Conservation (phyloP, 192 early-diverging fungal species). For the Dissophora globulifera region DNA sequence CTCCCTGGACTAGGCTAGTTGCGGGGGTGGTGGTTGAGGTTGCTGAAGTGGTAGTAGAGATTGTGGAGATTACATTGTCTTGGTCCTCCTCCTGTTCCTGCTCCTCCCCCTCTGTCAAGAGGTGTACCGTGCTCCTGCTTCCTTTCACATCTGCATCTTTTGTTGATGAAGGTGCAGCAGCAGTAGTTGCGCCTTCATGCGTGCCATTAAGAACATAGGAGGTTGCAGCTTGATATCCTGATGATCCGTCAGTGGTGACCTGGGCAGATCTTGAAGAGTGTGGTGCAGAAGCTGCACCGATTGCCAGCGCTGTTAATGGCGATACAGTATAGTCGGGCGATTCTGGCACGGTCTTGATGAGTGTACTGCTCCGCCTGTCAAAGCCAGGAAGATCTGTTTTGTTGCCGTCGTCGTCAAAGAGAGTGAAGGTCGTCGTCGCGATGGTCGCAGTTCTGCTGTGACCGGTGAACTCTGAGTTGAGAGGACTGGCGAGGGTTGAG, state of each 20-base stretch:
- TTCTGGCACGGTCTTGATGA: too few species aligned
- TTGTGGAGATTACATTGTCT: background rate
- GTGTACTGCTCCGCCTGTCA: too few species aligned
- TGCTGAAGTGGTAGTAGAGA: background rate
- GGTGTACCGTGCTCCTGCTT: background rate
- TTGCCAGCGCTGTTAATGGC: background rate
- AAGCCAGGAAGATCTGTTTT: too few species aligned
- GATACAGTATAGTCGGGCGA: background rate
- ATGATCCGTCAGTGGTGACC: background rate
- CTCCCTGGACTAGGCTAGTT: conserved; percentile 5
- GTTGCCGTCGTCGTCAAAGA: too few species aligned
- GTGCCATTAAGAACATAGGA: conserved; percentile 20
- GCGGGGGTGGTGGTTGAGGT: background rate
- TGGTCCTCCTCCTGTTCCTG: background rate
- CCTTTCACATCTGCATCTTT: background rate
- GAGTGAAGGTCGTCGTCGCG: background rate
- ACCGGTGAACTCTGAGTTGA: background rate
- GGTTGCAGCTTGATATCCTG: conserved; percentile 1
- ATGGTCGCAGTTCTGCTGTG: background rate
- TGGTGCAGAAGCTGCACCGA: background rate
- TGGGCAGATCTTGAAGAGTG: conserved; percentile 1
- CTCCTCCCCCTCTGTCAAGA: background rate
- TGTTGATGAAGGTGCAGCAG: conserved; percentile 10
- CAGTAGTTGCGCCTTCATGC: conserved; percentile 7
- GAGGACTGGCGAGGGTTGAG: background rate